phyloP scores from a whole-genome alignment of 2,329 filamentous ascomycete genomes.

The Fusarium siculi region DNA sequence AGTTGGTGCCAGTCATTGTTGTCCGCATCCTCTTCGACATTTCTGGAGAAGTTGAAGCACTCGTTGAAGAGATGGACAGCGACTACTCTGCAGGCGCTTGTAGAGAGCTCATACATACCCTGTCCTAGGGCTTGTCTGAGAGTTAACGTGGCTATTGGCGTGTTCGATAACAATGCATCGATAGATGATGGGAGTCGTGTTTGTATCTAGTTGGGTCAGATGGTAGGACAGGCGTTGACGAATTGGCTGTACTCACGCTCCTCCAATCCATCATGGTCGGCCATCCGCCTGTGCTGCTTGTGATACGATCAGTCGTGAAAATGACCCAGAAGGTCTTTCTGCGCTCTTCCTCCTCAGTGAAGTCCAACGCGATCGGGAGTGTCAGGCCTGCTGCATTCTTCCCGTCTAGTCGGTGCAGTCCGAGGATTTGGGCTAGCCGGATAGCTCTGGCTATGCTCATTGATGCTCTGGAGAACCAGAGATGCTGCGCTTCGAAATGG shows the following conservation, averaged over 20 bases:
- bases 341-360: constrained; percentile 77
- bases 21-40: constrained; percentile 20
- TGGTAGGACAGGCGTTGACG: fast-evolving
- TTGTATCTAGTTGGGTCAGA: background rate
- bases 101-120: constrained; percentile 38
- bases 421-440: constrained; percentile 81
- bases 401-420: constrained; percentile 68
- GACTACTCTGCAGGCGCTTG: constrained; percentile 31
- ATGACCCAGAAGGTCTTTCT: constrained; percentile 83
- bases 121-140: constrained; percentile 18
- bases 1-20: constrained; percentile 20
- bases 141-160: constrained; percentile 46
- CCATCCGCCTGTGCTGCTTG: constrained; percentile 89
- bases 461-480: constrained; percentile 84
- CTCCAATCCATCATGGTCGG: constrained; percentile 76
- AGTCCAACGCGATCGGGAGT: constrained; percentile 73
- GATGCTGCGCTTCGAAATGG: constrained; percentile 80
- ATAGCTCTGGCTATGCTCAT: constrained; percentile 77
- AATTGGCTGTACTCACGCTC: background rate
- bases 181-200: constrained; percentile 6
- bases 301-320: constrained; percentile 82
- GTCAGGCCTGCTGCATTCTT: constrained; percentile 26
- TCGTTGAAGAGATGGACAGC: constrained; percentile 35
- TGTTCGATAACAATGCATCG: constrained; percentile 15
- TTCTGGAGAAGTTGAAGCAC: constrained; percentile 35